phyloP scores from a whole-genome alignment of 129 eudicot species.

The Apium graveolens region DNA sequence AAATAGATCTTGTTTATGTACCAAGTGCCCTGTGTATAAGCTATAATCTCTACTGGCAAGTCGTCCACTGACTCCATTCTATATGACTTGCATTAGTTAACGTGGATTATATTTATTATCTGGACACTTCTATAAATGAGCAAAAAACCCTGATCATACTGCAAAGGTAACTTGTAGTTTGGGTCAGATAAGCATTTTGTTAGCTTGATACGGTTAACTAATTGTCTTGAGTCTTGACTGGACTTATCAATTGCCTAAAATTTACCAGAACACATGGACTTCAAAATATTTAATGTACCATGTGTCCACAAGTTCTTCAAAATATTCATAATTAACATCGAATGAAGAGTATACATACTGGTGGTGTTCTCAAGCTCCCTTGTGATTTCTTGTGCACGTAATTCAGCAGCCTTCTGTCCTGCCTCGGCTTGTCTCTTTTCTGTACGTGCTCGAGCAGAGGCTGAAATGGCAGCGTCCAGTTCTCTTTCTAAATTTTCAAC shows the following conservation, averaged over 20 bases:
- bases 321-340: conserved; percentile 1
- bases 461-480: conserved; percentile 87
- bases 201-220: not conserved
- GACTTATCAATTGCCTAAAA: not conserved
- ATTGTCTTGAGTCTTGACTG: not conserved
- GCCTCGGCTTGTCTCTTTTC: conserved; percentile 93
- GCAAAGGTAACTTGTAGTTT: not conserved
- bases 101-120: not conserved
- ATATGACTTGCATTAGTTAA: not conserved
- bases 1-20: not conserved
- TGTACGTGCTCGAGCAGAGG: conserved; percentile 82
- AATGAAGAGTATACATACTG: conserved; percentile 36
- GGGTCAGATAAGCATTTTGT: not conserved
- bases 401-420: conserved; percentile 88
- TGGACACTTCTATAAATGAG: not conserved
- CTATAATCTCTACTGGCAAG: not conserved
- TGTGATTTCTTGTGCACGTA: conserved; percentile 71
- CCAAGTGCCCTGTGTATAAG: not conserved
- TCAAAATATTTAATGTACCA: not conserved
- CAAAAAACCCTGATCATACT: not conserved
- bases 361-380: conserved; percentile 91
- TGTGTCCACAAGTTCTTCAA: not conserved
- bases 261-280: not conserved
- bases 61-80: not conserved
- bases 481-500: conserved; percentile 83